Evolutionary conservation across 805 yeast genomes (phyloP).

Genomic region (Saccharomyces paradoxus): DNA sequence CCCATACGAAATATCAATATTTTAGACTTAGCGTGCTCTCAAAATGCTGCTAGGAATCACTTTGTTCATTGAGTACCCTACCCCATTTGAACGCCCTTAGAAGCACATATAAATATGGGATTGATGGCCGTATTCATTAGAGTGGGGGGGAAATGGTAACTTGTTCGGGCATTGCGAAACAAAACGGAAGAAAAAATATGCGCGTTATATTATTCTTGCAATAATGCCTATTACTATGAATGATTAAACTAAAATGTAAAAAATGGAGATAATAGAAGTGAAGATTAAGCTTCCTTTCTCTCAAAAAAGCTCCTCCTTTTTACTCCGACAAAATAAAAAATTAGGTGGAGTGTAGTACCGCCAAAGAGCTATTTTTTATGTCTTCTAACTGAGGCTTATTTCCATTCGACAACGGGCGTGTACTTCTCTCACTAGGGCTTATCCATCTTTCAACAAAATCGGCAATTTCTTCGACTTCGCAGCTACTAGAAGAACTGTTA

Average conservation of each 20-base stretch:
- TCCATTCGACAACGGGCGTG: constrained; percentile 7
- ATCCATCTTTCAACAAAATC: constrained; percentile 23
- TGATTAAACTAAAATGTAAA: not conserved
- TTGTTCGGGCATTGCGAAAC: not conserved
- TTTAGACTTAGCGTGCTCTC: not conserved
- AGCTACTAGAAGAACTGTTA: constrained; percentile 10
- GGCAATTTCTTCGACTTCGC: constrained; percentile 15
- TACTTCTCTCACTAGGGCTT: not conserved
- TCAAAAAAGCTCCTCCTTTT: not conserved
- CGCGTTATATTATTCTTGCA: not conserved
- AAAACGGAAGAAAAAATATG: not conserved
- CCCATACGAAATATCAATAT: not conserved
- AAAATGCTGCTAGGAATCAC: not conserved
- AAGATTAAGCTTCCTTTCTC: not conserved
- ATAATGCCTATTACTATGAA: not conserved
- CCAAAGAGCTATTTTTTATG: constrained; percentile 5
- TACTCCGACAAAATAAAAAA: not conserved
- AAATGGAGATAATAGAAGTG: not conserved
- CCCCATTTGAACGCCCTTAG: no score
- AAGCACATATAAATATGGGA: not conserved
- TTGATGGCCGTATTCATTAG: not conserved
- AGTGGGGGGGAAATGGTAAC: not conserved
- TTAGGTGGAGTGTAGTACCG: constrained; percentile 4
- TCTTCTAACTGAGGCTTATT: constrained; percentile 2
- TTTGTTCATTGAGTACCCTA: no score